These are phyloP conservation scores for Colletotrichum navitas DNA, from an alignment of 2,329 filamentous ascomycete genomes.

Conservation along the genomic window DNA sequence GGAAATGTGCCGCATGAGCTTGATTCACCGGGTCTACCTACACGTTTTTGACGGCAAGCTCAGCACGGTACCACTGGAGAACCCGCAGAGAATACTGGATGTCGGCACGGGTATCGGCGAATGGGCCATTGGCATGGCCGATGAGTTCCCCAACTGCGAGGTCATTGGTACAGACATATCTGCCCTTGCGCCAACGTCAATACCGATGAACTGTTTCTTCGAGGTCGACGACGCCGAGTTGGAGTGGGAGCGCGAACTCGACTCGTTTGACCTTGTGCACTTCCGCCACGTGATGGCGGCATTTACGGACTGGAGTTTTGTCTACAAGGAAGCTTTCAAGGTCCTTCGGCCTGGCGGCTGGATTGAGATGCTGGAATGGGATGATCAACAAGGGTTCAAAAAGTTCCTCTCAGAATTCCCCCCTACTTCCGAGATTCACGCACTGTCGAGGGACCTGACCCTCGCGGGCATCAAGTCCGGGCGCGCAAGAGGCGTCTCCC, in stretches of 20 bases:
- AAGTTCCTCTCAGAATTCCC: constrained; percentile 58
- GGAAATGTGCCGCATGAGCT: constrained; percentile 72
- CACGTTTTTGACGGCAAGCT: constrained; percentile 61
- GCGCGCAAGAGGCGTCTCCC: constrained; percentile 58
- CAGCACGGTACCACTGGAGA: constrained; percentile 57
- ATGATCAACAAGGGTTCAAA: constrained; percentile 53
- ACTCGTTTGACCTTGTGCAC: constrained; percentile 69
- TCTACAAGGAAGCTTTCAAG: constrained; percentile 65
- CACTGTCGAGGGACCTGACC: constrained; percentile 56
- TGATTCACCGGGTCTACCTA: constrained; percentile 74
- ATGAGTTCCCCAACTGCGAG: constrained; percentile 65
- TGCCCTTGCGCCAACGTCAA: constrained; percentile 68
- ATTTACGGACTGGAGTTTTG: constrained; percentile 67
- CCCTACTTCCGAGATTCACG: constrained; percentile 59
- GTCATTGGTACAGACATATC: constrained; percentile 71
- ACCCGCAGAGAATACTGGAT: constrained; percentile 63
- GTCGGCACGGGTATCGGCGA: constrained; percentile 70
- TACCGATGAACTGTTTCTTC: constrained; percentile 70
- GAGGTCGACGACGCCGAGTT: constrained; percentile 70
- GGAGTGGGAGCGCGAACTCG: constrained; percentile 66
- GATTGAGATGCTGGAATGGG: constrained; percentile 68
- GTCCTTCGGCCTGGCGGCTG: constrained; percentile 69
- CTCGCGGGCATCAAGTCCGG: constrained; percentile 60
- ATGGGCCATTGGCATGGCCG: constrained; percentile 66
- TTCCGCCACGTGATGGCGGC: constrained; percentile 68